phyloP scores from a whole-genome alignment of 2,329 filamentous ascomycete species.

The Paraconiothyrium sp. region DNA sequence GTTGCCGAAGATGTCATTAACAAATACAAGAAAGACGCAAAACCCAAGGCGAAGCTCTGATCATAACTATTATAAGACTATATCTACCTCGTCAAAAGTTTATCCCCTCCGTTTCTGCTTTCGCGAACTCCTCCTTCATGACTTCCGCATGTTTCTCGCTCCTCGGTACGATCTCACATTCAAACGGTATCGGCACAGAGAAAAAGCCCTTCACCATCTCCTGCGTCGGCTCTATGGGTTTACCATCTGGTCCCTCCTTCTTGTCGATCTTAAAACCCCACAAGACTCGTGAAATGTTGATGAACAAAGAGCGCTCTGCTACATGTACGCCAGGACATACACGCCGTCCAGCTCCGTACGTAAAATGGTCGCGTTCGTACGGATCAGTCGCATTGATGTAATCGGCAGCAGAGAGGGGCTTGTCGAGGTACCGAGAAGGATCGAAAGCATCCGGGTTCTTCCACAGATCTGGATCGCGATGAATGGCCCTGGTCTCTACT shows the following conservation, averaged over 20 bases:
- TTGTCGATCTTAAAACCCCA: slow-evolving; percentile 48
- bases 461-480: slow-evolving; percentile 40
- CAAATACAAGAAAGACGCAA: slow-evolving; percentile 54
- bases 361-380: slow-evolving; percentile 47
- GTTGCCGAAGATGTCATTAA: slow-evolving; percentile 56
- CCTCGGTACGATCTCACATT: slow-evolving; percentile 41
- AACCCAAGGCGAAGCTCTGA: slow-evolving; percentile 25
- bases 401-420: slow-evolving; percentile 39
- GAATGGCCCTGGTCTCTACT: slow-evolving; percentile 39
- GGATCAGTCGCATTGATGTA: slow-evolving; percentile 44
- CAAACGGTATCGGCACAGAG: slow-evolving; percentile 42
- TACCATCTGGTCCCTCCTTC: slow-evolving; percentile 36
- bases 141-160: slow-evolving; percentile 33
- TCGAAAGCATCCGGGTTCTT: slow-evolving; percentile 42
- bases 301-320: slow-evolving; percentile 48
- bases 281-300: slow-evolving; percentile 46
- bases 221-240: slow-evolving; percentile 33
- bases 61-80: neutral
- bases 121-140: slow-evolving; percentile 32
- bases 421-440: slow-evolving; percentile 38
- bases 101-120: slow-evolving; percentile 35
- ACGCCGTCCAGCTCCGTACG: slow-evolving; percentile 47
- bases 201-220: slow-evolving; percentile 45
- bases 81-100: neutral
- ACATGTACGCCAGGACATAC: slow-evolving; percentile 50